A percentile compares a stretch with the other conserved stretches of the same genome.
phyloP scores from a whole-genome alignment of 495 filamentous ascomycete species.

The Aspergillus haitiensis region DNA sequence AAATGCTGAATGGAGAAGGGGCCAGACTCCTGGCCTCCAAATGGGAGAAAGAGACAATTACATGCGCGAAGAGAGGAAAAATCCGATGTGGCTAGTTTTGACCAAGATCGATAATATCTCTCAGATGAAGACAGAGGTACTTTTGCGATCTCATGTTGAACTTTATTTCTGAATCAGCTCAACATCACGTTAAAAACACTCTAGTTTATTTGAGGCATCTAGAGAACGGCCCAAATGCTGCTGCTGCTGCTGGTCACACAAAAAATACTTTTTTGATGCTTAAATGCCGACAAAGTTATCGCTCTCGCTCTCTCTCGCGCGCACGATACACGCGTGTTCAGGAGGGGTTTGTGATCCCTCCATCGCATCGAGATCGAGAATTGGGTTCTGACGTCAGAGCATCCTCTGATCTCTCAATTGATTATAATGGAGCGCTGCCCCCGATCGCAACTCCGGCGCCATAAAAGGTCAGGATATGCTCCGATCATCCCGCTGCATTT shows the following conservation, averaged over 20 bases:
- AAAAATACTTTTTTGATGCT: not conserved
- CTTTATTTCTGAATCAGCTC: not conserved
- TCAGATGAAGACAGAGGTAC: not conserved
- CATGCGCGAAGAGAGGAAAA: not conserved
- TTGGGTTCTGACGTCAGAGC: not conserved
- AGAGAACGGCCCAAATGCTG: no score
- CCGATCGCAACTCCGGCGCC: slow-evolving; percentile 4
- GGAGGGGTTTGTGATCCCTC: no score
- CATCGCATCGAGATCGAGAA: not conserved
- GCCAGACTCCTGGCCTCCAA: not conserved
- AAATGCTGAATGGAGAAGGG: not conserved
- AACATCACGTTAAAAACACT: no score
- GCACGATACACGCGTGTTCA: no score
- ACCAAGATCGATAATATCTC: no score
- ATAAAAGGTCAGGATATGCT: not conserved
- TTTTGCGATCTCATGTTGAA: not conserved
- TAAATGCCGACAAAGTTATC: no score
- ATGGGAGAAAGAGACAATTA: not conserved
- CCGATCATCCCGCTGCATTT: not conserved
- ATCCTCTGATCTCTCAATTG: not conserved
- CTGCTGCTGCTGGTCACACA: not conserved
- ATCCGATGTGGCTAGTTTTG: no score
- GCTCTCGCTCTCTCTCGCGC: no score
- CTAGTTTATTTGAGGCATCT: no score
- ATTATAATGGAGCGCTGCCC: not conserved